These are phyloP conservation scores for Nicotiana otophora DNA, from an alignment of 257 asterid genomes.

Conservation along the genomic window DNA sequence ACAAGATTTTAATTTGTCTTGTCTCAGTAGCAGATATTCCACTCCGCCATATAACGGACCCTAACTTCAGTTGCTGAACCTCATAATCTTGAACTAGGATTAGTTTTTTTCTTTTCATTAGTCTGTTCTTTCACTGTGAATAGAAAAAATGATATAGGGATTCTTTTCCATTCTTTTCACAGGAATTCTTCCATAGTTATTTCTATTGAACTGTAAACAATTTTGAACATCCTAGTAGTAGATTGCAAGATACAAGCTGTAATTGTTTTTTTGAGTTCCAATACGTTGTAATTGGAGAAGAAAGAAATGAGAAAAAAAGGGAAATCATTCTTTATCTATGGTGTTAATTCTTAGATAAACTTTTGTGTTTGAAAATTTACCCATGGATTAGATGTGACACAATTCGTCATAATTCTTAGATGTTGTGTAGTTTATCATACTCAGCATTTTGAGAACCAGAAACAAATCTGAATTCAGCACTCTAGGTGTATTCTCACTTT, in stretches of 20 bases:
- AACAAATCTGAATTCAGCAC: not conserved
- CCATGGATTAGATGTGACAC: not conserved
- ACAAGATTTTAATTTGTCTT: slow-evolving; percentile 21
- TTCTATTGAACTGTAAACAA: slow-evolving; percentile 29
- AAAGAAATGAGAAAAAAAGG: slow-evolving; percentile 4
- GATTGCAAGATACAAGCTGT: slow-evolving; percentile 28
- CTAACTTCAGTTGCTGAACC: slow-evolving; percentile 9
- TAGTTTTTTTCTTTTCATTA: slow-evolving; percentile 24
- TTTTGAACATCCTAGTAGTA: slow-evolving; percentile 33
- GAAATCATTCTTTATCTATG: slow-evolving; percentile 4
- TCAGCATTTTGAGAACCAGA: not conserved
- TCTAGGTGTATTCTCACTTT: not conserved
- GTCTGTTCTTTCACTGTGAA: slow-evolving; percentile 37
- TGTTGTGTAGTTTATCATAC: too few relatives aligned
- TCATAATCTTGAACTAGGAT: not conserved
- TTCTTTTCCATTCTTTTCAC: slow-evolving; percentile 28
- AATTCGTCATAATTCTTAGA: too few relatives aligned
- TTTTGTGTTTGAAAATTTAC: not conserved
- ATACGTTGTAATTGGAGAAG: slow-evolving; percentile 18
- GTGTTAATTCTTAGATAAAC: not conserved
- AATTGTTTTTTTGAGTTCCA: slow-evolving; percentile 18
- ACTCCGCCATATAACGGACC: slow-evolving; percentile 28
- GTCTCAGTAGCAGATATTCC: slow-evolving; percentile 24
- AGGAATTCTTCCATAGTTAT: slow-evolving; percentile 7
- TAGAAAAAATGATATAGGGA: slow-evolving; percentile 39